Evolutionary conservation across 768 basidiomycete species (phyloP).

Genomic region (Rhodotorula graminis): DNA sequence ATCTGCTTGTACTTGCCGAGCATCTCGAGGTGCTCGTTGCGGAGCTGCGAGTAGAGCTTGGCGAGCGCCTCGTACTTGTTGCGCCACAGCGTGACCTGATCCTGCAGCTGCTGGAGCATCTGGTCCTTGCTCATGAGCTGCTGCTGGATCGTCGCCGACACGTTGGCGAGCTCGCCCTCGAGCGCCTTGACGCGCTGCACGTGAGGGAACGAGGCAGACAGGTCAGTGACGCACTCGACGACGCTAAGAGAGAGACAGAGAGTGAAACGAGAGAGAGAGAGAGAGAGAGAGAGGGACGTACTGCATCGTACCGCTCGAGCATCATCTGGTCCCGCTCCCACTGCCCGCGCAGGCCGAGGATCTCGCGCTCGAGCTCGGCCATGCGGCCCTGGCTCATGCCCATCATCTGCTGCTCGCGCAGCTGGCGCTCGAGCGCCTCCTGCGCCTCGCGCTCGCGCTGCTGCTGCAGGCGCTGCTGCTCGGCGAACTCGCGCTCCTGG

Average conservation of each 20-base stretch:
- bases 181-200: slow-evolving; percentile 85
- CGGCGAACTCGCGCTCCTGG: slow-evolving; percentile 83
- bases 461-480: slow-evolving; percentile 76
- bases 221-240: too few species aligned
- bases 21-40: slow-evolving; percentile 95
- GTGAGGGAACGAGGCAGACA: neutral
- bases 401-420: slow-evolving; percentile 73
- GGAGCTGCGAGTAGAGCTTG: slow-evolving; percentile 95
- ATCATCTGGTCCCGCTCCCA: slow-evolving; percentile 97
- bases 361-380: slow-evolving; percentile 78
- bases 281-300: slow-evolving; percentile 46
- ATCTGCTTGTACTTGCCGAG: slow-evolving; percentile 93
- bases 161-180: slow-evolving; percentile 76
- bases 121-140: slow-evolving; percentile 92
- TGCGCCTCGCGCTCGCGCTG: slow-evolving; percentile 83
- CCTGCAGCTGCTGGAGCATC: slow-evolving; percentile 87
- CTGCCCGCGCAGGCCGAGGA: slow-evolving; percentile 89
- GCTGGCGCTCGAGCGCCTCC: slow-evolving; percentile 65
- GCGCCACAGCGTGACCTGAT: slow-evolving; percentile 93
- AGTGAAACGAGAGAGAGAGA: slow-evolving; percentile 1
- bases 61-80: slow-evolving; percentile 98
- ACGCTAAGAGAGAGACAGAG: neutral
- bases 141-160: slow-evolving; percentile 69
- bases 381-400: slow-evolving; percentile 62
- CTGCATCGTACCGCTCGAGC: slow-evolving; percentile 93